These are phyloP conservation scores for Calendula officinalis DNA, from an alignment of 129 eudicot genomes.

Conservation along the genomic window DNA sequence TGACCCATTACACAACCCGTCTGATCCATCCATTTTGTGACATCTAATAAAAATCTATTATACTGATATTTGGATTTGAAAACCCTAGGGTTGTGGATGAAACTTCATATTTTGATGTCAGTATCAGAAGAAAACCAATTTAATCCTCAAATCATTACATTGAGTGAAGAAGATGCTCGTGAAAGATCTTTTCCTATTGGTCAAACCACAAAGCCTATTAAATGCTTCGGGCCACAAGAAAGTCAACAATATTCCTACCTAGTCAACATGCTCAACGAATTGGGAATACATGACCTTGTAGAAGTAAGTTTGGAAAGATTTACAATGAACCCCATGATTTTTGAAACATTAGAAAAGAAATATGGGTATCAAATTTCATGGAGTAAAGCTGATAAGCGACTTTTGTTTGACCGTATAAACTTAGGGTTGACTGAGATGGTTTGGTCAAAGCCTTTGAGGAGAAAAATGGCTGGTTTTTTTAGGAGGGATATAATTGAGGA, in stretches of 20 bases:
- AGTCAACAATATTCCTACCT: slow-evolving; percentile 62
- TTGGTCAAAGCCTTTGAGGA: slow-evolving; percentile 35
- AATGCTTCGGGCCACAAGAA: slow-evolving; percentile 34
- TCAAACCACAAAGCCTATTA: slow-evolving; percentile 28
- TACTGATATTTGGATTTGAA: slow-evolving; percentile 6
- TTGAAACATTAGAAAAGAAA: slow-evolving; percentile 66
- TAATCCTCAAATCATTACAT: slow-evolving; percentile 41
- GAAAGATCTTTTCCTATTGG: slow-evolving; percentile 28
- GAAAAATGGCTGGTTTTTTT: slow-evolving; percentile 22
- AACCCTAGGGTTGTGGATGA: slow-evolving; percentile 45
- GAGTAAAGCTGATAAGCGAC: slow-evolving; percentile 59
- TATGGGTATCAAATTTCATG: slow-evolving; percentile 54
- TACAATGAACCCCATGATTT: slow-evolving; percentile 42
- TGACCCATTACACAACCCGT: background rate
- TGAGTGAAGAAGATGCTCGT: slow-evolving; percentile 42
- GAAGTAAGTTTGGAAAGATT: slow-evolving; percentile 27
- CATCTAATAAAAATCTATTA: background rate
- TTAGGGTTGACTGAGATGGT: slow-evolving; percentile 43
- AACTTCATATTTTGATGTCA: slow-evolving; percentile 48
- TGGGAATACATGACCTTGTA: slow-evolving; percentile 30
- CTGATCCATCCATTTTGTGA: background rate
- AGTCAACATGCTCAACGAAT: slow-evolving; percentile 55
- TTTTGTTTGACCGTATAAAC: slow-evolving; percentile 79
- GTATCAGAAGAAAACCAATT: slow-evolving; percentile 51
- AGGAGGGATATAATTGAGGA: slow-evolving; percentile 55